Percentiles rank a stretch among this genome's conserved stretches.
Evolutionary conservation across 2,329 filamentous ascomycete genomes (phyloP).

Genomic region (Dactylellina leptospora): DNA sequence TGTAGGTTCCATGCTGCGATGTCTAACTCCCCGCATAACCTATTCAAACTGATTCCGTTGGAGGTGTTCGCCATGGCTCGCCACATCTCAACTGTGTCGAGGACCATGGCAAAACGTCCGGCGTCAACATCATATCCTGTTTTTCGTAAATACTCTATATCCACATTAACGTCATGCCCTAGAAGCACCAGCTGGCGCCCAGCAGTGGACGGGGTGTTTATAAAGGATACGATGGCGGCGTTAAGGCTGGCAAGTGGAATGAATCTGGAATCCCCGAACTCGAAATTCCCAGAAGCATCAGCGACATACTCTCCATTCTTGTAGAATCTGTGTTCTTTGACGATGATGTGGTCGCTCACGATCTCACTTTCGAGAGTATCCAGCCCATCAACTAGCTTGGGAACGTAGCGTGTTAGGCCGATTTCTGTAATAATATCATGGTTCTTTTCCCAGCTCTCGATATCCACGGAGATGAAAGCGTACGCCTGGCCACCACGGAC

Average conservation of each 20-base stretch:
- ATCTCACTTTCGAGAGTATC: constrained; percentile 1
- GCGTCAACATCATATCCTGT: constrained; percentile 71
- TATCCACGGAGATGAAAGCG: constrained; percentile 68
- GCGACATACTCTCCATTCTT: constrained; percentile 74
- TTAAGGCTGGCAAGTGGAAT: constrained; percentile 60
- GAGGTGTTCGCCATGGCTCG: constrained; percentile 68
- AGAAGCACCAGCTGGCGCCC: constrained; percentile 75
- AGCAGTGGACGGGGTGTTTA: constrained; percentile 57
- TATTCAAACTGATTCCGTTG: constrained; percentile 68
- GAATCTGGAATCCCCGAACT: constrained; percentile 71
- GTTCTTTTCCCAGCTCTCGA: constrained; percentile 79
- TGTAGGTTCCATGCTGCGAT: constrained; percentile 75
- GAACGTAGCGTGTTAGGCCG: constrained; percentile 80
- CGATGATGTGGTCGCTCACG: constrained; percentile 73
- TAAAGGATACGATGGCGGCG: constrained; percentile 60
- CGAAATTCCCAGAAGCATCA: constrained; percentile 77
- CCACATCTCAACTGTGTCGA: constrained; percentile 79
- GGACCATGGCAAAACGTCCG: constrained; percentile 69
- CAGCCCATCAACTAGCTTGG: constrained; percentile 41
- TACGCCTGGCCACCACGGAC: constrained; percentile 23
- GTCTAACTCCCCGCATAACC: constrained; percentile 71
- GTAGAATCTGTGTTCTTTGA: constrained; percentile 73
- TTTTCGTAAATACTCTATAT: constrained; percentile 73
- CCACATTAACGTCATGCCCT: constrained; percentile 75
- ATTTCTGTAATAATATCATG: constrained; percentile 80